Conservation (phyloP, 805 yeast genomes). For the Candida dajiaensis region DNA sequence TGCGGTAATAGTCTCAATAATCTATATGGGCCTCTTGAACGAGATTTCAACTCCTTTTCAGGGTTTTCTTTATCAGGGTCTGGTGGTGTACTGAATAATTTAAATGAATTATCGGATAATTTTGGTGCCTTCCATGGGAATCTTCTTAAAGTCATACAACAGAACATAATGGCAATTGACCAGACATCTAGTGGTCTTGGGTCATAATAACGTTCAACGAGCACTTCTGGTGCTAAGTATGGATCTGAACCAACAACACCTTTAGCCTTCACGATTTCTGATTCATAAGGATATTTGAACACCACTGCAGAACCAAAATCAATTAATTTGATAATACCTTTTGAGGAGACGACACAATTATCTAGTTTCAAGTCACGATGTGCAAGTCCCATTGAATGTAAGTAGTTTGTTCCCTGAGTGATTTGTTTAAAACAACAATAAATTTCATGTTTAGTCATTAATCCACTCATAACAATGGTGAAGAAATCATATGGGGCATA, state of each 20-base stretch:
- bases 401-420: slow-evolving; percentile 62
- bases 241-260: slow-evolving; percentile 97
- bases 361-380: slow-evolving; percentile 92
- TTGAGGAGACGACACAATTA: slow-evolving; percentile 75
- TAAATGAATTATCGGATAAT: slow-evolving; percentile 64
- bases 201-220: slow-evolving; percentile 55
- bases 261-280: slow-evolving; percentile 54
- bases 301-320: slow-evolving; percentile 93
- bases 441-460: slow-evolving; percentile 64
- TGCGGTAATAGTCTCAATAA: slow-evolving; percentile 66
- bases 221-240: slow-evolving; percentile 88
- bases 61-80: slow-evolving; percentile 25
- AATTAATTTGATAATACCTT: slow-evolving; percentile 78
- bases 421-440: slow-evolving; percentile 83
- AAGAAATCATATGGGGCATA: slow-evolving; percentile 90
- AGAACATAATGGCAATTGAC: slow-evolving; percentile 88
- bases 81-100: slow-evolving; percentile 49
- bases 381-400: slow-evolving; percentile 81
- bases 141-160: slow-evolving; percentile 80
- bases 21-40: slow-evolving; percentile 63
- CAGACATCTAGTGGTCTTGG: slow-evolving; percentile 87
- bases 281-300: slow-evolving; percentile 60
- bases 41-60: slow-evolving; percentile 29
- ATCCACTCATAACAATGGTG: slow-evolving; percentile 85
- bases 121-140: slow-evolving; percentile 98